Evolutionary conservation across 768 basidiomycete species (phyloP).

Genomic region (Phylloporus sp.): DNA sequence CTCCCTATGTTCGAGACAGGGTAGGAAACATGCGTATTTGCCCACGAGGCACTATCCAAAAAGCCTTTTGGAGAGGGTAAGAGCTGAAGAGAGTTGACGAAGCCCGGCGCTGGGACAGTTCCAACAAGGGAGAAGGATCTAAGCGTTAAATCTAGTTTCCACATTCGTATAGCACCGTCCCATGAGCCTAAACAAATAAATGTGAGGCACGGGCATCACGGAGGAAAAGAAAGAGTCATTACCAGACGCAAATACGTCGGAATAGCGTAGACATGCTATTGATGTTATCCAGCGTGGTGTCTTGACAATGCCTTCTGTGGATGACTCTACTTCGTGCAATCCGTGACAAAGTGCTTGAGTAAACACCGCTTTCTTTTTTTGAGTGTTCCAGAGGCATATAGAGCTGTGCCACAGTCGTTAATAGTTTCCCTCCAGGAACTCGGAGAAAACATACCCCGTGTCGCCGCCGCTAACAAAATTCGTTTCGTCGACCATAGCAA

Average conservation of each 20-base stretch:
- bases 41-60: slow-evolving; percentile 43
- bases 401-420: slow-evolving; percentile 40
- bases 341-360: slow-evolving; percentile 87
- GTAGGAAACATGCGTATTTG: slow-evolving; percentile 6
- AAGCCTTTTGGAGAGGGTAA: slow-evolving; percentile 46
- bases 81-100: slow-evolving; percentile 89
- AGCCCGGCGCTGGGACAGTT: slow-evolving; percentile 64
- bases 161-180: slow-evolving; percentile 86
- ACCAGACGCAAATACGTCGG: slow-evolving; percentile 91
- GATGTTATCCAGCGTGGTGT: slow-evolving; percentile 92
- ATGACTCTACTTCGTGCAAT: slow-evolving; percentile 62
- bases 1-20: background rate
- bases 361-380: slow-evolving; percentile 94
- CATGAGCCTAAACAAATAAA: slow-evolving; percentile 67
- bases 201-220: slow-evolving; percentile 1
- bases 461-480: slow-evolving; percentile 94
- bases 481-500: slow-evolving; percentile 93
- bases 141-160: slow-evolving; percentile 80
- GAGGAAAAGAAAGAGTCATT: slow-evolving; percentile 11
- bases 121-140: slow-evolving; percentile 71
- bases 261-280: slow-evolving; percentile 77
- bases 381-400: slow-evolving; percentile 87
- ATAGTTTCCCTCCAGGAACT: background rate
- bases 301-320: slow-evolving; percentile 69
- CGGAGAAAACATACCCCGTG: slow-evolving; percentile 65